Base-by-base conservation (phyloP, 2,329 filamentous ascomycete genomes). In the Cladosporium colombiae region DNA sequence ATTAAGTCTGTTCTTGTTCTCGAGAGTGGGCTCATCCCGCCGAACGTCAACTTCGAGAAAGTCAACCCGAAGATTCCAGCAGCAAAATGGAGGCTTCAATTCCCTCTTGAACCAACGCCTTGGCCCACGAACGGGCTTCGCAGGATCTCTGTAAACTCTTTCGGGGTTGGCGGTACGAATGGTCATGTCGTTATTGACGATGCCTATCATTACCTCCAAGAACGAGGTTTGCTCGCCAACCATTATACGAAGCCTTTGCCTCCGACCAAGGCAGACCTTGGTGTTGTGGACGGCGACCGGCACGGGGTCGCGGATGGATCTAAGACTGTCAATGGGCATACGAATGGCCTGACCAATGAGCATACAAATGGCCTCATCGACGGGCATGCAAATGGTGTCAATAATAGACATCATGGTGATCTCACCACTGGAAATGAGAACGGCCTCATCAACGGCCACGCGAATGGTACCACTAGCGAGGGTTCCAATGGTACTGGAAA, bases 111-210 rank as follows among this genome's bases (percentile, higher is more conserved):
- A 29, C 31, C 65, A 1, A 62, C 73, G 11, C 74, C 73, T 16
- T 78, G 76, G 18, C 78, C 77, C 0, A 66, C 72, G n/a, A 37
- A 60, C 5, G 67, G 68, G 4, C 29, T 67, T 2, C 29, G 29
- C 31, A 62, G 71, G 29, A 64, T 65, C 5, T 67, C 65, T 25
- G 56, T 63, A 53, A 73, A 74, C 64, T 67, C 56, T 21, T 74
- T 74, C 37, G 73, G 73, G 5, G 69, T 69, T 58, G 73, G 73
- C 8, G 73, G 73, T 18, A 69, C 71, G 14, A 76, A 75, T 33
- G 68, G 69, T 1, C 74, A 75, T 56, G 71, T 67, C 2, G 72
- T 75, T 33, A 23, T 74, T 2, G 72, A 74, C 14, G 70, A 61
- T 31, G 44, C 44, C 25, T 46, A 23, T 16, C 44, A 46, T 27